Conservation (phyloP, 2,329 filamentous ascomycete genomes). For the Periconia sp. region DNA sequence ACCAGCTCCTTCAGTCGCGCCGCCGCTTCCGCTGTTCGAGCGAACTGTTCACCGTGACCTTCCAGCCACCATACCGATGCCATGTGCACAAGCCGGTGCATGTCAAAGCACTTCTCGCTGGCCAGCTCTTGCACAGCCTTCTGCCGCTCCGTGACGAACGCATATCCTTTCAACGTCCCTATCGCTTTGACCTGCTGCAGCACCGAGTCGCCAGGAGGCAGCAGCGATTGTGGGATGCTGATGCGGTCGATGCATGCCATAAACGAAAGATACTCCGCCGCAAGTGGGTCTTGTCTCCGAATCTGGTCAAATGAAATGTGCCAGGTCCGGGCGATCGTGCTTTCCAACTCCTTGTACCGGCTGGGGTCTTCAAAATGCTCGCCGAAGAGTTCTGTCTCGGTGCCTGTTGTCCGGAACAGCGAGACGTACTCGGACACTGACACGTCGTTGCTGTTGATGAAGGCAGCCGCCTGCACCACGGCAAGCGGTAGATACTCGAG, state of each 20-base stretch:
- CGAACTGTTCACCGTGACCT: background rate
- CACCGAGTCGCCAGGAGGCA: conserved; percentile 16
- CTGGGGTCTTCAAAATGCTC: conserved; percentile 34
- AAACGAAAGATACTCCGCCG: conserved; percentile 42
- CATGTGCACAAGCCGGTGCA: conserved; percentile 39
- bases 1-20: conserved; percentile 24
- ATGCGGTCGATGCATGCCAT: conserved; percentile 38
- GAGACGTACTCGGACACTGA: conserved; percentile 5
- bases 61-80: conserved; percentile 37
- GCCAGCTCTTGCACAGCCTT: background rate
- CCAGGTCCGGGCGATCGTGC: conserved; percentile 42
- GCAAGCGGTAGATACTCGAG: conserved; percentile 16
- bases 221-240: conserved; percentile 21
- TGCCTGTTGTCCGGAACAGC: conserved; percentile 13
- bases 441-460: conserved; percentile 7
- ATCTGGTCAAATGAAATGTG: conserved; percentile 45
- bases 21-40: conserved; percentile 13
- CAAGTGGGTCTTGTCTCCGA: conserved; percentile 21
- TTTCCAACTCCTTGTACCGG: conserved; percentile 37
- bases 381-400: conserved; percentile 33
- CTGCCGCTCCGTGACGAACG: conserved; percentile 24
- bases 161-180: conserved; percentile 33
- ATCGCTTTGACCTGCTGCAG: conserved; percentile 26
- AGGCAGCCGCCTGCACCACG: conserved; percentile 9
- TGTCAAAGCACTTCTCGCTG: conserved; percentile 15